Evolutionary conservation across 768 basidiomycete species (phyloP).

Genomic region (Trametes elegans): DNA sequence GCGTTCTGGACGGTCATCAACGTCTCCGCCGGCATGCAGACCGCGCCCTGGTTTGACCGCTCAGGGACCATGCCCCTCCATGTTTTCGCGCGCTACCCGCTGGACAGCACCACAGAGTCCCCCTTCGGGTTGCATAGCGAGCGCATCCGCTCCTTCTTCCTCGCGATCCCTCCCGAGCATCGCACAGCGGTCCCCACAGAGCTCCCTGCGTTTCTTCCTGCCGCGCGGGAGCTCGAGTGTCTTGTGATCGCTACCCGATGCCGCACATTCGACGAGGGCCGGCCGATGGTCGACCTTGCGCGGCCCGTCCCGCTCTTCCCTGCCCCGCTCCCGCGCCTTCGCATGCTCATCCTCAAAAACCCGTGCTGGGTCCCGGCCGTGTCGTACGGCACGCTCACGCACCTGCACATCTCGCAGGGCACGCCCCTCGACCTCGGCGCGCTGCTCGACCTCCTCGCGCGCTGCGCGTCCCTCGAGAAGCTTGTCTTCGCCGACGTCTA

Average conservation of each 20-base stretch:
- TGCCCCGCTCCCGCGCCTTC: background rate
- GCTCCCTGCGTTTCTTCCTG: background rate
- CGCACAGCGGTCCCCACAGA: background rate
- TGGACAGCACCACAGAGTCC: background rate
- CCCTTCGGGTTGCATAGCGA: background rate
- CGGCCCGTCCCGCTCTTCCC: slow-evolving; percentile 1
- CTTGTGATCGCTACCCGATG: slow-evolving; percentile 7
- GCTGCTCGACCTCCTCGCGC: slow-evolving; percentile 11
- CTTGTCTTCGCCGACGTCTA: slow-evolving; percentile 16
- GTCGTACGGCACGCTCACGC: slow-evolving; percentile 10
- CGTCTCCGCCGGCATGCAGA: background rate
- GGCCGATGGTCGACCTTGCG: slow-evolving; percentile 9
- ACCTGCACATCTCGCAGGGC: slow-evolving; percentile 9
- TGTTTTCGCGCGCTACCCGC: background rate
- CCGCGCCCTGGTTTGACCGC: background rate
- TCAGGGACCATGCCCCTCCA: slow-evolving; percentile 13
- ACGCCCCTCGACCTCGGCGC: slow-evolving; percentile 8
- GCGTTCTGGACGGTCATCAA: slow-evolving; percentile 14
- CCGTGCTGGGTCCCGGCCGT: slow-evolving; percentile 13
- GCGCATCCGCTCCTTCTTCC: slow-evolving; percentile 8
- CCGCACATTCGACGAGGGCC: slow-evolving; percentile 12
- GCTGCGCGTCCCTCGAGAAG: slow-evolving; percentile 9
- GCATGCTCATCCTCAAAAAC: slow-evolving; percentile 8
- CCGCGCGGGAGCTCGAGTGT: background rate
- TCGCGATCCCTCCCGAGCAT: background rate